Evolutionary conservation across 257 asterid genomes (phyloP).

Genomic region (Scutellaria galericulata): DNA sequence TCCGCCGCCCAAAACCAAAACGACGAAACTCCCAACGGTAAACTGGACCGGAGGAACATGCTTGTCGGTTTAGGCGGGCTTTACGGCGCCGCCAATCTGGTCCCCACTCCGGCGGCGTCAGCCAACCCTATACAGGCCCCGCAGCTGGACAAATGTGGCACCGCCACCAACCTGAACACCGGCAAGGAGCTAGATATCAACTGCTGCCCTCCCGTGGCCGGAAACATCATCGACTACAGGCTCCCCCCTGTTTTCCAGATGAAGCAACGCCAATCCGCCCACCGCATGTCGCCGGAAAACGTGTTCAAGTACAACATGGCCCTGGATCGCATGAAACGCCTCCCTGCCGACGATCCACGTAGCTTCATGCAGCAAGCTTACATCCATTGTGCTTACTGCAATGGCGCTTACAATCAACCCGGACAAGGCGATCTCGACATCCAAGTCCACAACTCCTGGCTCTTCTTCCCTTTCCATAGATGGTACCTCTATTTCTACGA

Average conservation of each 20-base stretch:
- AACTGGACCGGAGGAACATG: conserved; percentile 38
- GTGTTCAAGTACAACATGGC: conserved; percentile 39
- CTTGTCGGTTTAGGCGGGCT: conserved; percentile 34
- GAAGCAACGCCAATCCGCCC: conserved; percentile 39
- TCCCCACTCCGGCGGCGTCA: conserved; percentile 22
- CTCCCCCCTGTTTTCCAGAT: conserved; percentile 36
- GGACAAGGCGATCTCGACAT: conserved; percentile 35
- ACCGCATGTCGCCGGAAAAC: conserved; percentile 31
- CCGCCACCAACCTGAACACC: conserved; percentile 31
- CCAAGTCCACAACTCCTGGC: conserved; percentile 46
- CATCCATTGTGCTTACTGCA: conserved; percentile 49
- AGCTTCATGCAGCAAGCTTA: conserved; percentile 42
- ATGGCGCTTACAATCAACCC: conserved; percentile 43
- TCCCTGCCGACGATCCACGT: conserved; percentile 41
- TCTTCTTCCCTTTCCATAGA: conserved; percentile 53
- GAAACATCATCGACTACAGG: conserved; percentile 23
- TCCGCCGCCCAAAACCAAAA: background rate
- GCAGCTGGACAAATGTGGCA: conserved; percentile 28
- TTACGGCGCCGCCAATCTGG: conserved; percentile 29
- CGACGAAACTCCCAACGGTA: background rate
- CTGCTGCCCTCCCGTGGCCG: conserved; percentile 44
- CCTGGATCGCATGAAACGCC: conserved; percentile 38
- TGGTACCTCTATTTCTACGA: conserved; percentile 54
- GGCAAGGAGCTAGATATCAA: conserved; percentile 8
- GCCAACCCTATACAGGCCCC: conserved; percentile 33